Evolutionary conservation across 2,329 filamentous ascomycete species (phyloP).

Genomic region (Alternaria dauci): DNA sequence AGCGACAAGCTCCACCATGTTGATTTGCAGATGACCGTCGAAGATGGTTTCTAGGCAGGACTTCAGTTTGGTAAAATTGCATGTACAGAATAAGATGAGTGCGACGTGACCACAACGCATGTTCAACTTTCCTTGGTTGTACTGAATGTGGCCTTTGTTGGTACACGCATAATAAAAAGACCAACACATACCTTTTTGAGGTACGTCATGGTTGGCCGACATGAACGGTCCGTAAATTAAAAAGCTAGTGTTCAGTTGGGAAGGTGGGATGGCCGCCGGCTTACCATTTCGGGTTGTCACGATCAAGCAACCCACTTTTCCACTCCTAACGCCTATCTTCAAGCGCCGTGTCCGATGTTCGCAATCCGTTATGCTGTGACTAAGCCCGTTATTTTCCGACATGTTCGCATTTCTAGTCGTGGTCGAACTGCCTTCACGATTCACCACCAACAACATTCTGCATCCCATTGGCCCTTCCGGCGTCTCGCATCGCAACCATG

Average conservation of each 20-base stretch:
- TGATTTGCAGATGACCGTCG: background rate
- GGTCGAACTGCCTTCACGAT: background rate
- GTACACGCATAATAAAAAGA: background rate
- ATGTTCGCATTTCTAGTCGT: background rate
- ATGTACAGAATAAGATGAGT: background rate
- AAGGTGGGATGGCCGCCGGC: constrained; percentile 19
- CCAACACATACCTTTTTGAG: background rate
- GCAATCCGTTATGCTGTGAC: background rate
- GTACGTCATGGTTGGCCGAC: background rate
- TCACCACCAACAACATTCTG: background rate
- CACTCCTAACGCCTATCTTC: constrained; percentile 7
- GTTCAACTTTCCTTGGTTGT: background rate
- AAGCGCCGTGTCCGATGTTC: constrained; percentile 12
- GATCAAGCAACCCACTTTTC: constrained; percentile 7
- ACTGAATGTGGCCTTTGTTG: background rate
- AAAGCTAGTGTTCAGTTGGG: constrained; percentile 2
- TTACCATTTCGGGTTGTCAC: constrained; percentile 20
- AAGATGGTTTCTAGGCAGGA: background rate
- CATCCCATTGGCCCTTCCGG: background rate
- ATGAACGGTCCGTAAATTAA: background rate
- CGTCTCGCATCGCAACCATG: constrained; percentile 22
- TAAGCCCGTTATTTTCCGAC: constrained; percentile 2
- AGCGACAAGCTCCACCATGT: background rate
- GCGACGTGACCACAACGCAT: background rate
- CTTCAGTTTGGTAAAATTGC: background rate